Percentiles rank a stretch among this genome's conserved stretches.
Evolutionary conservation across 2,329 filamentous ascomycete species (phyloP).

Genomic region (Coniochaeta sp.): DNA sequence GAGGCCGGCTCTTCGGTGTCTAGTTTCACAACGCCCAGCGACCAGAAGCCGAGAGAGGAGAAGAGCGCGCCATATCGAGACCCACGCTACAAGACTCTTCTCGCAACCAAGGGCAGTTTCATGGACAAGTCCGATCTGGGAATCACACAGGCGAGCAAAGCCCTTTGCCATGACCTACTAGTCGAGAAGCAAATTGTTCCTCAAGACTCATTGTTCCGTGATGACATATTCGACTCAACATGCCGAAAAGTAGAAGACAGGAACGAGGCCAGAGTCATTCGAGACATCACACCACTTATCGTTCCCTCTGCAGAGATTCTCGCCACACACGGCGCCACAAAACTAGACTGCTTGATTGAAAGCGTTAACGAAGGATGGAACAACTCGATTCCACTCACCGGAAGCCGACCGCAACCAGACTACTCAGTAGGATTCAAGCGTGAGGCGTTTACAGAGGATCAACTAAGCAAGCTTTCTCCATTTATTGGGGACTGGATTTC

Average conservation of each 20-base stretch:
- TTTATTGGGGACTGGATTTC: conserved; percentile 24
- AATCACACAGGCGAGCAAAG: no score
- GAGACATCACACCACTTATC: conserved; percentile 21
- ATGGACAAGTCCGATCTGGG: no score
- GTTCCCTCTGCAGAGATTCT: conserved; percentile 24
- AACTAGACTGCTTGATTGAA: conserved; percentile 10
- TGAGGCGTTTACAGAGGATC: conserved; percentile 16
- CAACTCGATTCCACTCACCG: conserved; percentile 1
- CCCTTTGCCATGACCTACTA: no score
- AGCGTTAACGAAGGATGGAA: conserved; percentile 1
- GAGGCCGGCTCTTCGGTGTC: no score
- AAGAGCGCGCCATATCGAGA: no score
- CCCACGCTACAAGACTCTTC: no score
- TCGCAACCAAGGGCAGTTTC: no score
- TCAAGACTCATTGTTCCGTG: no score
- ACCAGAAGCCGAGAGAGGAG: no score
- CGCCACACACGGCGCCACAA: no score
- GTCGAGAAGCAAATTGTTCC: no score
- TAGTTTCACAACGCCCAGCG: no score
- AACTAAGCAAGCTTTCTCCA: conserved; percentile 30
- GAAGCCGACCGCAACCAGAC: background rate
- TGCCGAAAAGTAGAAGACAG: conserved; percentile 18
- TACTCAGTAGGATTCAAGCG: conserved; percentile 1
- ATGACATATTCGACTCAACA: conserved; percentile 23
- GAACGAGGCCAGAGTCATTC: conserved; percentile 24